Conservation (phyloP, 495 filamentous ascomycete species). For the Xylaria nigripes region DNA sequence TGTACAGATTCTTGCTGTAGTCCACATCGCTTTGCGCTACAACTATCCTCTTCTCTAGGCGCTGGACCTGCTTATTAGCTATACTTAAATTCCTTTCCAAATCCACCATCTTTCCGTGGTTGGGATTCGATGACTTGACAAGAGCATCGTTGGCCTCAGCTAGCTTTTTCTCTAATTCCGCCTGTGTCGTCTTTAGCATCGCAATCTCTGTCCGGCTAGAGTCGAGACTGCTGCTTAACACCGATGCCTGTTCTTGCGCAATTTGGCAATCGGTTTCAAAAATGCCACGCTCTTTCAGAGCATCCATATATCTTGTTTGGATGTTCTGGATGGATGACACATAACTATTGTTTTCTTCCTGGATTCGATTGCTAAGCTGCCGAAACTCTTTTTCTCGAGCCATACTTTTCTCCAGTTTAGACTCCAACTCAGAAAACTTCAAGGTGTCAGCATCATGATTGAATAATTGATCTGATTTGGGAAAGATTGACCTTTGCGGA, state of each 20-base stretch:
- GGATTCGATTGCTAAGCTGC: conserved; percentile 21
- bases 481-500: conserved; percentile 23
- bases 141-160: conserved; percentile 40
- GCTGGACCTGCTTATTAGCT: conserved; percentile 25
- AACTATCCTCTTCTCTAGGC: conserved; percentile 40
- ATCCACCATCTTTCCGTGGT: conserved; percentile 39
- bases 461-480: not conserved
- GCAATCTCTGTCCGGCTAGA: conserved; percentile 35
- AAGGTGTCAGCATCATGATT: not conserved
- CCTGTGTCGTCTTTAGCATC: conserved; percentile 43
- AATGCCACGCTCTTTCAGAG: conserved; percentile 30
- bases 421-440: conserved; percentile 28
- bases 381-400: conserved; percentile 19
- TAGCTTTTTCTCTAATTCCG: conserved; percentile 42
- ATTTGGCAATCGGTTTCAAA: conserved; percentile 29
- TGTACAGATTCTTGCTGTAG: conserved; percentile 55
- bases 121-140: conserved; percentile 39
- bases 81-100: conserved; percentile 31
- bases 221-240: conserved; percentile 25
- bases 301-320: conserved; percentile 27
- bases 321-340: conserved; percentile 19
- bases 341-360: conserved; percentile 25
- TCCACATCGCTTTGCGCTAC: conserved; percentile 40
- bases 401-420: conserved; percentile 17
- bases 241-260: conserved; percentile 17